Base-by-base conservation (phyloP, 139 green algal species). In the Chlamydomonas eustigma region DNA sequence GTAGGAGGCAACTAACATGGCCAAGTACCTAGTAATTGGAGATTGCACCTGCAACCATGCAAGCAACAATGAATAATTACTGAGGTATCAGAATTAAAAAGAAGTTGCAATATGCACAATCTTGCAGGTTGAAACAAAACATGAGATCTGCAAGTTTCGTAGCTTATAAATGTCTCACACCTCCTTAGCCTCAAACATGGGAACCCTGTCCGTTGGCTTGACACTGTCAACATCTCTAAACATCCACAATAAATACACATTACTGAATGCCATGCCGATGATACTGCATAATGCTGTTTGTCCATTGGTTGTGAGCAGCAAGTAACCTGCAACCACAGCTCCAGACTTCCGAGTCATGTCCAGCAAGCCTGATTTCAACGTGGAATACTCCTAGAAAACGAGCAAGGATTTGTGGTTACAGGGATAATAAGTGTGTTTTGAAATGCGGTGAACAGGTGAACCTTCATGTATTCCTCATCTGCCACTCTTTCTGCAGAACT, bases 311-410 rank as follows among this genome's bases (percentile, higher is more conserved):
- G 84, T 81, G 1, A 93, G 34, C n/a, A 93, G 50, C 0, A 92
- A 68, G 81, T 93, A 93, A 0, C 76, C 66, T 1, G 81, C 82
- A n/a, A 93, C 78, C 1, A 78, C 78, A 25, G 76, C 78, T 2
- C 86, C 88, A 75, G 86, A 83, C 22, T 88, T 90, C 37, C 88
- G 86, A 3, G 89, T 90, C 66, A 77, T 84, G 39, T 84, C 80
- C 2, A 89, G 64, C 24, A 91, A 73, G 69, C 76, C 37, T 28
- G 77, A 36, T 36, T 93, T 91, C 0, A 93, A 71, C 2, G 76
- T 77, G n/a, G 73, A 58, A 68, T 91, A 93, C 39, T 93, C 89
- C 69, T 87, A 39, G 39, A 82, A 37, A 18, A 32, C 2, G 30
- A 64, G 2, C 30, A 2, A 65, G 38, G 4, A 22, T 38, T 5